Conservation (phyloP, 75 land plant species). For the Pinus albicaulis region DNA sequence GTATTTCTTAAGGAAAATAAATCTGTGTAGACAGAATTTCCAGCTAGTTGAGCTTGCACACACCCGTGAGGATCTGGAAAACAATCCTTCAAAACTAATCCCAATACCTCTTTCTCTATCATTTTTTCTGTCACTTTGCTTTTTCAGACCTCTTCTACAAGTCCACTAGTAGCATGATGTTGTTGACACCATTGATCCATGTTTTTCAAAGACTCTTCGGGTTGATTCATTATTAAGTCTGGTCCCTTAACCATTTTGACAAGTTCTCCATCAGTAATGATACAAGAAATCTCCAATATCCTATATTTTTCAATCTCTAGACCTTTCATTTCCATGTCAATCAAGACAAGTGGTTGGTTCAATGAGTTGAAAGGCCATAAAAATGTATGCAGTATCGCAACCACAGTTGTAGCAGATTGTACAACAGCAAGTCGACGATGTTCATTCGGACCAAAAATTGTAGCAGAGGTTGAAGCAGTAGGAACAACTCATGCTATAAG, state of each 20-base stretch:
- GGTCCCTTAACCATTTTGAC: conserved; percentile 78
- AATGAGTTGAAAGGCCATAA: no score
- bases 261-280: conserved; percentile 83
- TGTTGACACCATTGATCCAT: conserved; percentile 92
- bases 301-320: conserved; percentile 76
- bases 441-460: no score
- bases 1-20: no score
- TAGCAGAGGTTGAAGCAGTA: no score
- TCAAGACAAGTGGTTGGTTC: no score
- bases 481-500: no score
- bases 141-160: conserved; percentile 67
- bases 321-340: conserved; percentile 39
- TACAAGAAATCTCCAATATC: conserved; percentile 94
- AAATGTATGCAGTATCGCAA: no score
- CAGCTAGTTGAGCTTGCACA: conserved; percentile 57
- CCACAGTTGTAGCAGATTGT: no score
- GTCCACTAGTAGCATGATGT: conserved; percentile 84
- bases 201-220: conserved; percentile 57
- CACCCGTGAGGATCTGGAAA: conserved; percentile 13
- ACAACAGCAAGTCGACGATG: no score
- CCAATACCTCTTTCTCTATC: conserved; percentile 77
- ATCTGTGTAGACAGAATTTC: no score
- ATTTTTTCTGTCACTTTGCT: conserved; percentile 69
- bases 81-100: conserved; percentile 61
- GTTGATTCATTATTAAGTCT: conserved; percentile 76